A percentile compares a stretch with the other conserved stretches of the same genome.
Evolutionary conservation across 2,329 filamentous ascomycete species (phyloP).

Genomic region (Cladosporium colombiae): DNA sequence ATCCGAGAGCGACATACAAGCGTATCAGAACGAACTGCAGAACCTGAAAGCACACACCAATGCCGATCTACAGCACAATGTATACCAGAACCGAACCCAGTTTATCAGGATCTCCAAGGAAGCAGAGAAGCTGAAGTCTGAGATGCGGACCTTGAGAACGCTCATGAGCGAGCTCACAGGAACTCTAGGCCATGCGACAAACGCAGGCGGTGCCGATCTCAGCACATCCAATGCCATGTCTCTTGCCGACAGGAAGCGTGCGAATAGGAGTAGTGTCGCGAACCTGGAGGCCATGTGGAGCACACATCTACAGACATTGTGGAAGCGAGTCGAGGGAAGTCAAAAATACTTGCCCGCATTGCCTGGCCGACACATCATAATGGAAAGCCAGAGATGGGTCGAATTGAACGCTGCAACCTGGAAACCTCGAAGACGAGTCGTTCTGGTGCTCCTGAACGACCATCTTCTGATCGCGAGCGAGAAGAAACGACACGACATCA

Average conservation of each 20-base stretch:
- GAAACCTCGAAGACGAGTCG: constrained; percentile 85
- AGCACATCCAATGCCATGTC: constrained; percentile 36
- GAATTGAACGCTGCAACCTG: constrained; percentile 97
- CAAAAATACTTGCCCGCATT: constrained; percentile 94
- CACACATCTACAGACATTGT: constrained; percentile 73
- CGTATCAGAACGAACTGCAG: constrained; percentile 74
- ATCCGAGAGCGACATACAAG: constrained; percentile 80
- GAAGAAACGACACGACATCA: constrained; percentile 76
- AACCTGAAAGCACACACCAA: constrained; percentile 77
- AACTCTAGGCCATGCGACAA: constrained; percentile 50
- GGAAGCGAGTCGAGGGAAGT: constrained; percentile 96
- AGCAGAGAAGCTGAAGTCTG: constrained; percentile 92
- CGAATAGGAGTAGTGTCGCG: constrained; percentile 87
- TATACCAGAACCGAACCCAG: constrained; percentile 94
- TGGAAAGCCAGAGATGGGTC: constrained; percentile 91
- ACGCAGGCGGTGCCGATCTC: constrained; percentile 40
- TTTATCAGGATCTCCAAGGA: constrained; percentile 99
- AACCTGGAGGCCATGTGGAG: constrained; percentile 70
- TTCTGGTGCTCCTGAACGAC: constrained; percentile 91
- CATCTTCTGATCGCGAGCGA: constrained; percentile 91
- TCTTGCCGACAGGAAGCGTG: constrained; percentile 52
- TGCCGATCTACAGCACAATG: constrained; percentile 86
- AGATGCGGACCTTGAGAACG: constrained; percentile 88
- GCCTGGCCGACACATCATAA: constrained; percentile 87
- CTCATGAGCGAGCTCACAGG: constrained; percentile 85